Conservation (phyloP, 176 grass and related monocot genomes). For the Zoysia pacifica region DNA sequence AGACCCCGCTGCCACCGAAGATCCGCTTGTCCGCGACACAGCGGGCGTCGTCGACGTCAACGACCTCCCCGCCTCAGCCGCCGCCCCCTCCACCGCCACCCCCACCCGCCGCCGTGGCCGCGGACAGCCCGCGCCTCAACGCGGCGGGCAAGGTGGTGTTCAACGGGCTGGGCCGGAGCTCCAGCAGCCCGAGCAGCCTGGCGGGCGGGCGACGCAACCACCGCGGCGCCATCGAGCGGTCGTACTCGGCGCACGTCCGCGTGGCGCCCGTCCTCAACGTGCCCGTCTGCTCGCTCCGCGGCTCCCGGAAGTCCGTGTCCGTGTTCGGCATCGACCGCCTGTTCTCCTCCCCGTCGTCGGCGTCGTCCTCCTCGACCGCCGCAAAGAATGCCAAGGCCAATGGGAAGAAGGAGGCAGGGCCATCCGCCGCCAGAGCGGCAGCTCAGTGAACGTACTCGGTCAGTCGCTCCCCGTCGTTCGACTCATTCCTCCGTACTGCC, state of each 20-base stretch:
- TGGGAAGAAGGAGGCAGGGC: constrained; percentile 11
- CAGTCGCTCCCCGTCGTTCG: too few species aligned
- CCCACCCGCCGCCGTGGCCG: constrained; percentile 35
- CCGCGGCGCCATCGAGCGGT: constrained; percentile 70
- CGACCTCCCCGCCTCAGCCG: background rate
- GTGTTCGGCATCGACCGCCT: constrained; percentile 87
- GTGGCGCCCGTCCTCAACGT: constrained; percentile 87
- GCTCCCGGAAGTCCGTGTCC: constrained; percentile 75
- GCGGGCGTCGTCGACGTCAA: background rate
- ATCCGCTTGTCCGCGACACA: constrained; percentile 50
- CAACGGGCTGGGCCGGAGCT: constrained; percentile 70
- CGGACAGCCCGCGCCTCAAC: constrained; percentile 87
- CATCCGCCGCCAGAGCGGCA: background rate
- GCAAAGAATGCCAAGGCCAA: constrained; percentile 13
- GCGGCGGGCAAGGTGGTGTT: constrained; percentile 95
- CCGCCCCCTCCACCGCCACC: background rate
- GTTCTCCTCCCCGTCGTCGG: constrained; percentile 48
- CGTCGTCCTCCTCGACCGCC: background rate
- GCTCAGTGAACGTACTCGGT: constrained; percentile 4
- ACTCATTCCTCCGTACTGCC: too few species aligned
- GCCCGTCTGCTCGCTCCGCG: constrained; percentile 78
- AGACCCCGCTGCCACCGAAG: constrained; percentile 41
- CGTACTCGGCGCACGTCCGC: constrained; percentile 92
- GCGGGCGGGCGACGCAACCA: constrained; percentile 56
- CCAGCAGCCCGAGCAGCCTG: constrained; percentile 88